Conservation (phyloP, 1,284 basidiomycete genomes). For the Ustilago esculenta region DNA sequence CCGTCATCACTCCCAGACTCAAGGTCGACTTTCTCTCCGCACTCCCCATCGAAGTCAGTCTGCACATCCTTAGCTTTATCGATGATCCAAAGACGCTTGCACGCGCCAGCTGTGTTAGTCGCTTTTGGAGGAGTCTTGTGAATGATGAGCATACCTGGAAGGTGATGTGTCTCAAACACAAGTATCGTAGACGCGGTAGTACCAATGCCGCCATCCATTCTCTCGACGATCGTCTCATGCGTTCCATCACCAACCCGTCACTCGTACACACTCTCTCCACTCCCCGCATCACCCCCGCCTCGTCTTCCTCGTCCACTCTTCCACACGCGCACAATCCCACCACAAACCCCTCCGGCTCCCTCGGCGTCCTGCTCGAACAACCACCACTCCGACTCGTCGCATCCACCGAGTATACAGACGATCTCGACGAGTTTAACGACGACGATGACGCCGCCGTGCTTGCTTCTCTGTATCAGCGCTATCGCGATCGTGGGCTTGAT, state of each 20-base stretch:
- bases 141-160: conserved; percentile 87
- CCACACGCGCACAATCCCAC: background rate
- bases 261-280: conserved; percentile 4
- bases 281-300: conserved; percentile 5
- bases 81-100: conserved; percentile 82
- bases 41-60: conserved; percentile 83
- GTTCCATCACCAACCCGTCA: conserved; percentile 16
- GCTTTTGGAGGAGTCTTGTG: conserved; percentile 80
- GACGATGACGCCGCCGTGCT: conserved; percentile 46
- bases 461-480: conserved; percentile 51
- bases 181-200: conserved; percentile 41
- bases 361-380: conserved; percentile 27
- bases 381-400: conserved; percentile 6
- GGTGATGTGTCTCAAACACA: conserved; percentile 74
- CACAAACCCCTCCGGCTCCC: conserved; percentile 6
- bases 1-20: conserved; percentile 78
- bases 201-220: conserved; percentile 24
- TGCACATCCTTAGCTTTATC: conserved; percentile 83
- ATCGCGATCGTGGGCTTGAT: conserved; percentile 54
- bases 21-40: conserved; percentile 85
- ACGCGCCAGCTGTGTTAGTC: conserved; percentile 78
- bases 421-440: conserved; percentile 17
- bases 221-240: conserved; percentile 39
- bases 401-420: conserved; percentile 14
- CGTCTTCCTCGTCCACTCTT: background rate